phyloP scores from a whole-genome alignment of 2,329 filamentous ascomycete genomes.

The Trematosphaeria pertusa region DNA sequence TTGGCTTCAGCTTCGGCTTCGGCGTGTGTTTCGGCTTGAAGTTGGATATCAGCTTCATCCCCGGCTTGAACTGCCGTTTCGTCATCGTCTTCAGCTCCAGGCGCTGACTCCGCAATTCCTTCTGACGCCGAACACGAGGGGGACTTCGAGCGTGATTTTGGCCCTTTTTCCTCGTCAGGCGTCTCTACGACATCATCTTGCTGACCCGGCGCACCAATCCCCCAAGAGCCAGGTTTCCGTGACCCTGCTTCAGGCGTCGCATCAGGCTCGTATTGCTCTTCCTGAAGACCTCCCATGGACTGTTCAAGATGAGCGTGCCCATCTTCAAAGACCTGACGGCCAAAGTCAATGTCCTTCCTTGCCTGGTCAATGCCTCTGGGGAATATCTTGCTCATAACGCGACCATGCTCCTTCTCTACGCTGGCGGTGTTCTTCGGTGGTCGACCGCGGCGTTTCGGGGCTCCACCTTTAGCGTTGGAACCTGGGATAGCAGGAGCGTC shows the following conservation, averaged over 20 bases:
- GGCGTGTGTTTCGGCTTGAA: too few species aligned
- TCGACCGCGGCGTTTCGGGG: not conserved
- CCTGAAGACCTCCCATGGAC: not conserved
- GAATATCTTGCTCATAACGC: slow-evolving; percentile 3
- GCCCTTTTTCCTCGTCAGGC: too few species aligned
- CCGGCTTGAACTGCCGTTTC: too few species aligned
- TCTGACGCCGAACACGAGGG: not conserved
- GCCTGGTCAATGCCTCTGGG: not conserved
- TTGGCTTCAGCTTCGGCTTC: too few species aligned
- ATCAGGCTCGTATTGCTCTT: not conserved
- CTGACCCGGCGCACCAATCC: not conserved
- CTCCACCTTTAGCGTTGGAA: not conserved
- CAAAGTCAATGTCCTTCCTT: not conserved
- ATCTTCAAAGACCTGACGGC: not conserved
- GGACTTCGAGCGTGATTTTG: too few species aligned
- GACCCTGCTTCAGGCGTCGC: too few species aligned
- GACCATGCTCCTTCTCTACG: not conserved
- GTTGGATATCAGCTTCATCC: too few species aligned
- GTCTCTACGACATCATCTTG: not conserved
- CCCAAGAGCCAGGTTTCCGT: too few species aligned
- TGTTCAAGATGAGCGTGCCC: not conserved
- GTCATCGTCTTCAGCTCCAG: slow-evolving; percentile 11
- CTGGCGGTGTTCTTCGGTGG: not conserved
- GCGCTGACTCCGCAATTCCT: slow-evolving; percentile 6
- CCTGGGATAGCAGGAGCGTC: not conserved